Evolutionary conservation across 768 basidiomycete genomes (phyloP).

Genomic region (Naganishia onofrii): DNA sequence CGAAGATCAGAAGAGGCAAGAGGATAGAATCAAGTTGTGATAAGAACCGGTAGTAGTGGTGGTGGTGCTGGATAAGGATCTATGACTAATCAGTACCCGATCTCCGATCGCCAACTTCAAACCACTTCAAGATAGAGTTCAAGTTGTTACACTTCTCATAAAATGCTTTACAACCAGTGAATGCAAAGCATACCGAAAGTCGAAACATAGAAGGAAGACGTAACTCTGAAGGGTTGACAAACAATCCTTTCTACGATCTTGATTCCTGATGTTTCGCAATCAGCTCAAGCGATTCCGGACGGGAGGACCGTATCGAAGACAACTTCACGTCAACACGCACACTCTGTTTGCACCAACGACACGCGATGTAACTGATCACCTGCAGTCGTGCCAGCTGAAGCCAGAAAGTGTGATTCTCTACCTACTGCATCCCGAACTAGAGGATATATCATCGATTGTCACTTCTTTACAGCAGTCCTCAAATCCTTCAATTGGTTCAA

Average conservation of each 20-base stretch:
- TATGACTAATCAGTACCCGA: too few relatives aligned
- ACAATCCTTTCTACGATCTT: neutral
- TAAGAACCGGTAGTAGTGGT: too few relatives aligned
- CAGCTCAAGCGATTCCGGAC: neutral
- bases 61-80: too few relatives aligned
- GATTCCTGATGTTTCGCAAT: neutral
- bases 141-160: too few relatives aligned
- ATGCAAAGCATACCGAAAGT: too few relatives aligned
- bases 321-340: constrained; percentile 16
- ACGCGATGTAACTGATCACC: constrained; percentile 3
- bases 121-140: too few relatives aligned
- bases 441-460: constrained; percentile 23
- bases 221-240: too few relatives aligned
- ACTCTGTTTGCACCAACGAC: constrained; percentile 6
- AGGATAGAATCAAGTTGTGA: too few relatives aligned
- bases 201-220: too few relatives aligned
- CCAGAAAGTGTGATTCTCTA: constrained; percentile 10
- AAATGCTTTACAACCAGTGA: too few relatives aligned
- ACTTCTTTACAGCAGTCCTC: constrained; percentile 6
- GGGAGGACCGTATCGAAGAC: neutral
- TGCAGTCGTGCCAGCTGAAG: neutral
- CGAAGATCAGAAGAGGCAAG: too few relatives aligned
- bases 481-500: constrained; percentile 22
- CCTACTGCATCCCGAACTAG: constrained; percentile 27
- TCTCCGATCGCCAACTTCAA: too few relatives aligned